phyloP scores from a whole-genome alignment of 139 green algal species.

The Auxenochlorella protothecoides region DNA sequence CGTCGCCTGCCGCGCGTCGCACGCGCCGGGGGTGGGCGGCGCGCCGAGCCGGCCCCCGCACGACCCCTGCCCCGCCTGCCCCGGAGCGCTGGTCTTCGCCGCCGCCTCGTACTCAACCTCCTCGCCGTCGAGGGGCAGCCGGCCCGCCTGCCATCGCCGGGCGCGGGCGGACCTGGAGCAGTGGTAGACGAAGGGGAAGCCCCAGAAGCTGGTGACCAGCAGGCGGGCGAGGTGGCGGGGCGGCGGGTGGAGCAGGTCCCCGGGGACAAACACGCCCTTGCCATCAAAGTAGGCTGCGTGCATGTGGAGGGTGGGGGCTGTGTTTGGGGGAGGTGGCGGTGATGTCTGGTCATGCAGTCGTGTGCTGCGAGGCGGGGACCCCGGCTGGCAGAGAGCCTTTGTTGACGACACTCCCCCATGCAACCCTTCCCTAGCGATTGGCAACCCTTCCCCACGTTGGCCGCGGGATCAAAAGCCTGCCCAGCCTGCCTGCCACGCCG shows the following conservation, averaged over 20 bases:
- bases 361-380: neutral
- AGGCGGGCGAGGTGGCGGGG: neutral
- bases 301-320: neutral
- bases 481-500: neutral
- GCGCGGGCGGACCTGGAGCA: conserved; percentile 1
- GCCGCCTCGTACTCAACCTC: too few species aligned
- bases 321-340: neutral
- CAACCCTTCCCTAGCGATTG: too few species aligned
- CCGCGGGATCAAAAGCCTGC: neutral
- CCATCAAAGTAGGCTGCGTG: conserved; percentile 1
- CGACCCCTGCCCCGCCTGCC: too few species aligned
- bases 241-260: neutral
- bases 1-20: too few species aligned
- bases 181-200: neutral
- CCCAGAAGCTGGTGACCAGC: neutral
- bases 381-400: neutral
- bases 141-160: neutral
- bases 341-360: neutral
- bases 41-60: too few species aligned
- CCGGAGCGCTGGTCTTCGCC: too few species aligned
- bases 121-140: too few species aligned
- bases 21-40: too few species aligned
- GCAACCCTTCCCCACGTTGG: too few species aligned
- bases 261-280: neutral
- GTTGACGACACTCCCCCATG: too few species aligned